Percentiles rank a stretch among this genome's conserved stretches.
Conservation (phyloP, 345 rosid species). For the Geranium brycei region DNA sequence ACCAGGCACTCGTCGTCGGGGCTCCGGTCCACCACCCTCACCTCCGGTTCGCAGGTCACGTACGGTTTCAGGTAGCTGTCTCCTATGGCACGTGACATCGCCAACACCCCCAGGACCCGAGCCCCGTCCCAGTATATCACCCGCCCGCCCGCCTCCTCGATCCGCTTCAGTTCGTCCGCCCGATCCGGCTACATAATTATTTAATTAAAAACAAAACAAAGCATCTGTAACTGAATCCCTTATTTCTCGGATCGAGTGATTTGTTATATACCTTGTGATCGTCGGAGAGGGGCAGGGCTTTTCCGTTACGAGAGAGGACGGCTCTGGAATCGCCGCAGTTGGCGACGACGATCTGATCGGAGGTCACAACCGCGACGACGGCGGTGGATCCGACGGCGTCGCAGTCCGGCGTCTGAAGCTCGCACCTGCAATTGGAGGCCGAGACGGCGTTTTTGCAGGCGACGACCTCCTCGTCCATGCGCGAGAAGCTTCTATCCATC, state of each 20-base stretch:
- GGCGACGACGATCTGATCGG: too few relatives aligned
- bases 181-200: conserved; percentile 25
- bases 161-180: conserved; percentile 28
- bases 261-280: too few relatives aligned
- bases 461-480: conserved; percentile 50
- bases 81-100: conserved; percentile 38
- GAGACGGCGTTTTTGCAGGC: conserved; percentile 13
- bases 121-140: conserved; percentile 35
- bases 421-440: conserved; percentile 42
- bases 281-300: too few relatives aligned
- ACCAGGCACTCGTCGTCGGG: conserved; percentile 48
- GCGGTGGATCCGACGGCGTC: conserved; percentile 31
- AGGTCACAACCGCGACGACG: too few relatives aligned
- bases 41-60: conserved; percentile 61
- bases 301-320: too few relatives aligned
- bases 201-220: too few relatives aligned
- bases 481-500: conserved; percentile 51
- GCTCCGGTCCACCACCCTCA: conserved; percentile 34
- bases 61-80: conserved; percentile 49
- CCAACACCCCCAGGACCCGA: conserved; percentile 31
- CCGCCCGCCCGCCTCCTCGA: conserved; percentile 28
- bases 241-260: too few relatives aligned
- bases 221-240: too few relatives aligned
- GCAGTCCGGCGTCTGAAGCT: conserved; percentile 53
- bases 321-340: too few relatives aligned